Conservation (phyloP, 2,329 filamentous ascomycete species). For the Penicillium sclerotiorum region DNA sequence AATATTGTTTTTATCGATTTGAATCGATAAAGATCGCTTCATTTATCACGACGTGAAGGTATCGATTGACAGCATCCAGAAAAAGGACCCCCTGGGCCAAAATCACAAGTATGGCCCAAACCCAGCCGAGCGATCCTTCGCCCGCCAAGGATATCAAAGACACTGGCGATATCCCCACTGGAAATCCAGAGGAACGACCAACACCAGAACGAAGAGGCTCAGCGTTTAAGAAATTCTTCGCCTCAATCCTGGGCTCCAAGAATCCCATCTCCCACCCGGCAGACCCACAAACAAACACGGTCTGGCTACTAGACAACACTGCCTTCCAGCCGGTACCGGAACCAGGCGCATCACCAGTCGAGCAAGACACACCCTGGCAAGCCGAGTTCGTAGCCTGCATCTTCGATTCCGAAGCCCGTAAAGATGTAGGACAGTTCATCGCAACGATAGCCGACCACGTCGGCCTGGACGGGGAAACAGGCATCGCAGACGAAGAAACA, state of each 20-base stretch:
- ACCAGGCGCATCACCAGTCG: conserved; percentile 14
- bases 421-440: conserved; percentile 68
- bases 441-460: conserved; percentile 70
- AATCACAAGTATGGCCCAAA: conserved; percentile 17
- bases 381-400: conserved; percentile 82
- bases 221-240: conserved; percentile 24
- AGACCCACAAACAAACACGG: conserved; percentile 65
- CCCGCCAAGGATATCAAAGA: conserved; percentile 4
- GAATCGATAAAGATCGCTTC: neutral
- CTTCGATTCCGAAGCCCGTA: conserved; percentile 72
- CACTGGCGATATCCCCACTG: neutral
- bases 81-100: neutral
- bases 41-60: neutral
- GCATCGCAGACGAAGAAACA: conserved; percentile 51
- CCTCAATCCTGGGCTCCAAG: conserved; percentile 39
- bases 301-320: conserved; percentile 91
- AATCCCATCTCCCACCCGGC: conserved; percentile 65
- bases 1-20: neutral
- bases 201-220: conserved; percentile 18
- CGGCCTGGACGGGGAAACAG: conserved; percentile 62
- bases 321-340: conserved; percentile 62
- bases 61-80: neutral
- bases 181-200: neutral
- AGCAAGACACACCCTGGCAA: conserved; percentile 59
- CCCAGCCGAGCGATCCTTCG: conserved; percentile 9